These are phyloP conservation scores for Chytriomyces confervae DNA, from an alignment of 192 early-diverging fungal species.

Conservation along the genomic window DNA sequence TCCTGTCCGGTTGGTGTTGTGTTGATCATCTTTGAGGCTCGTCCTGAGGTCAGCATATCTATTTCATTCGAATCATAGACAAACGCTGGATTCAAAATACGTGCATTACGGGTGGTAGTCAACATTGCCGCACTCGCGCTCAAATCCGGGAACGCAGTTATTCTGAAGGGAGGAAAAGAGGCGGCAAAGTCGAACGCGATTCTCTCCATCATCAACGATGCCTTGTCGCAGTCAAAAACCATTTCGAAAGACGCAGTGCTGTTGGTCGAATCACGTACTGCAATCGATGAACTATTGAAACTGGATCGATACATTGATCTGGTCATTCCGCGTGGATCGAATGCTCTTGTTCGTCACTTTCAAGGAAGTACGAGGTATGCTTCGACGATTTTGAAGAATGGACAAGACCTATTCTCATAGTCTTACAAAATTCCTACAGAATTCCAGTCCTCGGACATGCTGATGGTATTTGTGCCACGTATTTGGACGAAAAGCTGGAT, in stretches of 20 bases:
- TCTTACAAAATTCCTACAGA: conserved; percentile 50
- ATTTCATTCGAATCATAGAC: too few species aligned
- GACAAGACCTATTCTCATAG: neutral
- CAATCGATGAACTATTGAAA: conserved; percentile 83
- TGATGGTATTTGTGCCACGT: conserved; percentile 95
- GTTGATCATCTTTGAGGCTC: conserved; percentile 97
- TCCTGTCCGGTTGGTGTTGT: conserved; percentile 93
- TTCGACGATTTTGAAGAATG: neutral
- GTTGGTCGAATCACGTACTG: conserved; percentile 87
- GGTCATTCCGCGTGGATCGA: conserved; percentile 94
- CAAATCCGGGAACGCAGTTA: conserved; percentile 97
- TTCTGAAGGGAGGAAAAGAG: conserved; percentile 97
- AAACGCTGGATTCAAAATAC: too few species aligned
- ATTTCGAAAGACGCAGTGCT: conserved; percentile 68
- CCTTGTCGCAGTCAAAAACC: conserved; percentile 53
- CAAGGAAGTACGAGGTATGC: conserved; percentile 19
- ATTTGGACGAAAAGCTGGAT: conserved; percentile 83
- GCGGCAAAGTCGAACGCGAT: conserved; percentile 79
- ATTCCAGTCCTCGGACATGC: conserved; percentile 99
- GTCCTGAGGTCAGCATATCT: conserved; percentile 75
- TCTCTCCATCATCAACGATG: conserved; percentile 79
- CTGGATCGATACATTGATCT: conserved; percentile 94
- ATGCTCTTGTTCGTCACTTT: conserved; percentile 75
- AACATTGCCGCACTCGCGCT: conserved; percentile 94
- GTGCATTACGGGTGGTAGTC: conserved; percentile 71